Evolutionary conservation across 2,329 filamentous ascomycete genomes (phyloP).

Genomic region (Rutstroemia sydowiana): DNA sequence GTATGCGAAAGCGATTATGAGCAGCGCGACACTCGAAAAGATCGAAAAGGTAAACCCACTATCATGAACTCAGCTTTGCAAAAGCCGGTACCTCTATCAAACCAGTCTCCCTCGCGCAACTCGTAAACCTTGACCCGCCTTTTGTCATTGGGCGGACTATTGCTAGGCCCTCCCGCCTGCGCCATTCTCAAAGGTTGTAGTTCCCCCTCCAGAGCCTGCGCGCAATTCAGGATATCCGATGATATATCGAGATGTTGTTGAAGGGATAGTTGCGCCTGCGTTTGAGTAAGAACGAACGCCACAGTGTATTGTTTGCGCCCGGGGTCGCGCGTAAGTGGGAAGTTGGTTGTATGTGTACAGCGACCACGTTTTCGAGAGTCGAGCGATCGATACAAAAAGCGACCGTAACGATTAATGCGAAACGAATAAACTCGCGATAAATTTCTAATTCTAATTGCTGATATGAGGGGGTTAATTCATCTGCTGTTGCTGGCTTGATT

Average conservation of each 20-base stretch:
- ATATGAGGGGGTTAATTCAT: constrained; percentile 2
- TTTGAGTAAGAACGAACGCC: constrained; percentile 23
- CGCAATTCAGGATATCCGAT: constrained; percentile 45
- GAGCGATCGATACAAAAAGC: background rate
- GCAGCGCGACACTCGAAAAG: background rate
- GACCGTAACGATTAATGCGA: background rate
- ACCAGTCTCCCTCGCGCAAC: constrained; percentile 98
- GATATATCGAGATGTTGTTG: constrained; percentile 53
- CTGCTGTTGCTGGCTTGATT: constrained; percentile 3
- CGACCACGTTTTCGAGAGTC: background rate
- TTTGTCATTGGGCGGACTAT: constrained; percentile 43
- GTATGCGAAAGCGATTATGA: background rate
- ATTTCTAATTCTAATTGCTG: constrained; percentile 2
- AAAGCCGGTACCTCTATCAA: constrained; percentile 92
- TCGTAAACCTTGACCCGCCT: constrained; percentile 97
- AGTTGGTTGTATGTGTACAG: background rate
- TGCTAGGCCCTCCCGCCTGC: constrained; percentile 57
- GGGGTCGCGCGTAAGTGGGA: constrained; percentile 12
- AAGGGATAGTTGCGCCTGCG: constrained; percentile 41
- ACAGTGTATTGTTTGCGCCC: constrained; percentile 21
- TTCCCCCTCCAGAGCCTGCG: constrained; percentile 45
- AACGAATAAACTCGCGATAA: constrained; percentile 10
- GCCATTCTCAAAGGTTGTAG: constrained; percentile 62
- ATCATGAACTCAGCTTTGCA: constrained; percentile 56
- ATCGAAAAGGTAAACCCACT: constrained; percentile 19